Evolutionary conservation across 2,329 filamentous ascomycete species (phyloP), one percentile per base, ranked within the genome.

Genomic region (Penicillium sp.): DNA sequence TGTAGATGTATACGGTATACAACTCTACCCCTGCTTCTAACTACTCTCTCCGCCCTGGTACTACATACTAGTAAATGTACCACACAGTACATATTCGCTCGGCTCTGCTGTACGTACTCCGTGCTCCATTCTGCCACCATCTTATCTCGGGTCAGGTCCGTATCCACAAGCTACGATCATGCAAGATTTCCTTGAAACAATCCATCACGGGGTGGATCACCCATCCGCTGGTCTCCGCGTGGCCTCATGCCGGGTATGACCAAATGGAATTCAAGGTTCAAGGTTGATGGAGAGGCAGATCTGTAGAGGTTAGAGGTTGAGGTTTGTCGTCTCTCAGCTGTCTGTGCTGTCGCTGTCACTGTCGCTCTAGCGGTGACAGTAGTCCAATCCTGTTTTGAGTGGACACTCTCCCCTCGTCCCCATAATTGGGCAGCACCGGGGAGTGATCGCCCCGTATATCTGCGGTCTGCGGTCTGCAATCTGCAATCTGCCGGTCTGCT

Each of bases 101-200:
- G 24, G 5, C 24, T 33, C 31, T 10, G 5, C 13, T 19, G n/a
- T 37, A 18, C 13, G 5, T 37, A 16, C 34, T 37, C 14, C 34
- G 13, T 3, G 7, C 14, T 40, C 13, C 37, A 40, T 5, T 18
- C 3, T 40, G 18, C n/a, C n/a, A n/a, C 36, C 49, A 56, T 56
- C 54, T 56, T 56, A 56, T 56, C 54, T 54, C 44, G 45, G 36
- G 16, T 49, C 39, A 21, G 21, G 16, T 29, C 19, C 18, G 52
- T 46, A 51, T 54, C 52, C 47, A 51, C 40, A 36, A 3, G 16
- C 16, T 11, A 42, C 18, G 7, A 39, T 5, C 37, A n/a, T 42
- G 14, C 37, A 31, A 31, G 21, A 26, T 26, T 45, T 31, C 28
- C 23, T n/a, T 44, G 40, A 44, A 44, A 44, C 40, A 11, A 28